phyloP scores from a whole-genome alignment of 2,329 filamentous ascomycete species.

The Aureobasidium namibiae region DNA sequence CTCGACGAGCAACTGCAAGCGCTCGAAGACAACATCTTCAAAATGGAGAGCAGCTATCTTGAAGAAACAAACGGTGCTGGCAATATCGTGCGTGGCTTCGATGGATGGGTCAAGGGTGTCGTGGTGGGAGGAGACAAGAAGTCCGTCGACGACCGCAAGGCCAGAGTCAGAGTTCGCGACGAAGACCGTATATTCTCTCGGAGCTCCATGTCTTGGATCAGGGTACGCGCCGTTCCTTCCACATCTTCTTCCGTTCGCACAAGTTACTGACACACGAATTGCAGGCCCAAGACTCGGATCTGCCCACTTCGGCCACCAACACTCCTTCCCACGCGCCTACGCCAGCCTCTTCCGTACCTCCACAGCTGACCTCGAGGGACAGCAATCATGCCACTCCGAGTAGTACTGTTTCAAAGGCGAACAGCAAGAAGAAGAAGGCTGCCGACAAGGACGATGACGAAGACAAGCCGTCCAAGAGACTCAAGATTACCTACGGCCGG shows the following conservation, averaged over 20 bases:
- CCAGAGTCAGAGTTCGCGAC: conserved; percentile 55
- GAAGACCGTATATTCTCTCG: conserved; percentile 61
- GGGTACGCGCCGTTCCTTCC: conserved; percentile 17
- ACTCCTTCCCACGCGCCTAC: conserved; percentile 41
- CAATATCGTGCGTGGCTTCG: conserved; percentile 96
- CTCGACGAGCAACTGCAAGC: conserved; percentile 43
- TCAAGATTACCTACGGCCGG: conserved; percentile 43
- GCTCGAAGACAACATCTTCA: conserved; percentile 73
- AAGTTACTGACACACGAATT: neutral
- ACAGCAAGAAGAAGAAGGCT: conserved; percentile 38
- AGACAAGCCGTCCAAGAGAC: conserved; percentile 38
- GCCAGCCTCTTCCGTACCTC: conserved; percentile 38
- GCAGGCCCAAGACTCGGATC: conserved; percentile 30
- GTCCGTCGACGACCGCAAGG: conserved; percentile 53
- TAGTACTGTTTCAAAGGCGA: conserved; percentile 26
- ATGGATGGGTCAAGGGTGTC: conserved; percentile 90
- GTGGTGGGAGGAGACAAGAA: conserved; percentile 36
- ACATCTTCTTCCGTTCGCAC: neutral
- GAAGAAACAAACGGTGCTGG: conserved; percentile 77
- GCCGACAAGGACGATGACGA: conserved; percentile 39
- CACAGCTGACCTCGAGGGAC: conserved; percentile 31
- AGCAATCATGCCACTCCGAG: conserved; percentile 36
- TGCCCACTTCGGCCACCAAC: conserved; percentile 29
- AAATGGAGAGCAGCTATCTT: conserved; percentile 79
- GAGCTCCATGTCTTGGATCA: conserved; percentile 29